phyloP scores from a whole-genome alignment of 148 eudicot genomes.

The Heliamphora exappendiculata region DNA sequence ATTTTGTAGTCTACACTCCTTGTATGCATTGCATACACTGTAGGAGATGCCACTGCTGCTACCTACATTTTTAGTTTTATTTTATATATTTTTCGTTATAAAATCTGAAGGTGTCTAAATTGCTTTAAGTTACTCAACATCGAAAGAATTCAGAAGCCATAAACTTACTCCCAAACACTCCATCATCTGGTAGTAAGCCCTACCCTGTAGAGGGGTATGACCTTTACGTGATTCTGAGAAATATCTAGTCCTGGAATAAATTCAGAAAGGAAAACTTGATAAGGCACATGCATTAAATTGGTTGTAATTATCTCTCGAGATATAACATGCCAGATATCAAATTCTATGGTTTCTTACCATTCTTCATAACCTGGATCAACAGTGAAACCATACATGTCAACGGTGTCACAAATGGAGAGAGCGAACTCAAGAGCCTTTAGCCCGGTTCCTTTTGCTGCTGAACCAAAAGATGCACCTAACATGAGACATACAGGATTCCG shows the following conservation, averaged over 20 bases:
- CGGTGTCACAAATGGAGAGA: slow-evolving; percentile 88
- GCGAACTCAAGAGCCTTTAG: slow-evolving; percentile 98
- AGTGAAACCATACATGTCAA: slow-evolving; percentile 96
- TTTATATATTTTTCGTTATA: not conserved
- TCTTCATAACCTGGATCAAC: slow-evolving; percentile 99
- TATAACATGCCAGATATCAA: not conserved
- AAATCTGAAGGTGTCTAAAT: not conserved
- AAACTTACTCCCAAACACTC: slow-evolving; percentile 94
- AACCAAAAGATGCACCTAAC: slow-evolving; percentile 96
- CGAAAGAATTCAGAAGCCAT: not conserved
- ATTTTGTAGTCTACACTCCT: not conserved
- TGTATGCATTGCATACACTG: too few relatives aligned
- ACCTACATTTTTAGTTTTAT: not conserved
- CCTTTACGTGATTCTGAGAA: slow-evolving; percentile 98
- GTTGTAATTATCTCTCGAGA: not conserved
- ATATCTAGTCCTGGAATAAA: slow-evolving; percentile 76
- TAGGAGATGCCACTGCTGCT: too few relatives aligned
- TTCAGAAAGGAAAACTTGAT: not conserved
- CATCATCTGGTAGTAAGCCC: slow-evolving; percentile 99
- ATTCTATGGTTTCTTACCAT: slow-evolving; percentile 45
- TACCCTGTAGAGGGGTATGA: slow-evolving; percentile 94
- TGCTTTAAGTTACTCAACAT: not conserved
- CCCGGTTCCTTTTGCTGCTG: slow-evolving; percentile 99
- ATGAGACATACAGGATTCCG: slow-evolving; percentile 88
- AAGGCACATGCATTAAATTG: not conserved